Conservation (phyloP, 805 yeast species). For the Saccharomycopsis fermentans region DNA sequence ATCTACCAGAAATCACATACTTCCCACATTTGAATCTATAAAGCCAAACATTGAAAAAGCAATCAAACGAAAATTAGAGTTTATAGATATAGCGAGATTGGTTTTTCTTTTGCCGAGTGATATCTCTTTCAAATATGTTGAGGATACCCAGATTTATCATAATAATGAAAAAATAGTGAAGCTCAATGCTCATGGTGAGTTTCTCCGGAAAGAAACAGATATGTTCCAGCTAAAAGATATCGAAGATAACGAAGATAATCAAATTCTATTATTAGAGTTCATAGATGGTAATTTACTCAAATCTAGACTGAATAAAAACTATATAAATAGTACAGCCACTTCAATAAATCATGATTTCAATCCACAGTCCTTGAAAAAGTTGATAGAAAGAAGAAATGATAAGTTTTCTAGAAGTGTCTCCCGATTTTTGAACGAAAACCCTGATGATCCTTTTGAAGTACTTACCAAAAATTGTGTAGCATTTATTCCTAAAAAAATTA, state of each 20-base stretch:
- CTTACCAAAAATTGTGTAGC: constrained; percentile 22
- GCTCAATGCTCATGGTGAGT: constrained; percentile 35
- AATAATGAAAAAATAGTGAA: constrained; percentile 25
- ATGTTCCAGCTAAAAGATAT: constrained; percentile 37
- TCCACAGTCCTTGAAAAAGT: constrained; percentile 33
- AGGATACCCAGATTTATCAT: constrained; percentile 52
- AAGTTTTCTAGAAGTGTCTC: constrained; percentile 38
- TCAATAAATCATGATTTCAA: constrained; percentile 21
- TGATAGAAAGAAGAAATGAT: constrained; percentile 47
- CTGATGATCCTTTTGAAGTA: constrained; percentile 32
- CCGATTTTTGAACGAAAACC: constrained; percentile 31
- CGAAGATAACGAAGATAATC: constrained; percentile 31
- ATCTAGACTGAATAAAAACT: constrained; percentile 36
- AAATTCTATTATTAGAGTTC: constrained; percentile 65
- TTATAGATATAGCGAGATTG: constrained; percentile 55
- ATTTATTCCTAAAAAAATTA: constrained; percentile 39
- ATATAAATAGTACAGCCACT: constrained; percentile 35
- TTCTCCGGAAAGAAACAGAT: constrained; percentile 45
- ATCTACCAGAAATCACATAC: constrained; percentile 47
- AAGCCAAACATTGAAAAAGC: constrained; percentile 43
- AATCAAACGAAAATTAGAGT: constrained; percentile 33
- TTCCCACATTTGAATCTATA: constrained; percentile 46
- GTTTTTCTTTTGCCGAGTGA: constrained; percentile 57
- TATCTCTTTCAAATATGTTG: constrained; percentile 63
- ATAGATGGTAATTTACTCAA: constrained; percentile 51